Evolutionary conservation across 2,329 filamentous ascomycete genomes (phyloP).

Genomic region (Amauroascus niger): DNA sequence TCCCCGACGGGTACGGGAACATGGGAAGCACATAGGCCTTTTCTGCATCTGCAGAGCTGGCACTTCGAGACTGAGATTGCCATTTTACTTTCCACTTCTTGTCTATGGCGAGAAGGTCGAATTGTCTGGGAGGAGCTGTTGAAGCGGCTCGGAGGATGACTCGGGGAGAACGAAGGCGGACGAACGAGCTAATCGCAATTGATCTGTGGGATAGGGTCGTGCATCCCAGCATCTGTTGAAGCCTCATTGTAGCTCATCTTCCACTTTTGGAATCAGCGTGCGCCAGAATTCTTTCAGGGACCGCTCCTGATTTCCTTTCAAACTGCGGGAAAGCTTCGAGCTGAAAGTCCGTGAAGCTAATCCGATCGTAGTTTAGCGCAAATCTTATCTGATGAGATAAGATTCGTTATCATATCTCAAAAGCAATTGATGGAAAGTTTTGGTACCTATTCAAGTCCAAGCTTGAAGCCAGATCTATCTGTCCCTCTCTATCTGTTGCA

Average conservation of each 20-base stretch:
- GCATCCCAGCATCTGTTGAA: slow-evolving; percentile 2
- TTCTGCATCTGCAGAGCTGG: slow-evolving; percentile 16
- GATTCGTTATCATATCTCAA: neutral
- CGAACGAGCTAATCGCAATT: neutral
- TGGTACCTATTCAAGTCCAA: neutral
- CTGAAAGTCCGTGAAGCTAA: neutral
- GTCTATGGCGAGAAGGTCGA: slow-evolving; percentile 42
- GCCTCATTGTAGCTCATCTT: slow-evolving; percentile 9
- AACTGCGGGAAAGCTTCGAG: too few relatives aligned
- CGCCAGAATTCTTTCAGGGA: neutral
- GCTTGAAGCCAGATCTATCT: neutral
- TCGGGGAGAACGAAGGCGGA: neutral
- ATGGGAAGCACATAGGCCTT: slow-evolving; percentile 69
- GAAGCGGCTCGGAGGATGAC: slow-evolving; percentile 20
- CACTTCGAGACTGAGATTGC: slow-evolving; percentile 1
- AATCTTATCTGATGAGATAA: neutral
- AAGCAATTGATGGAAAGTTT: neutral
- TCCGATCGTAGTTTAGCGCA: neutral
- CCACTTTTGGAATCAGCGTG: too few relatives aligned
- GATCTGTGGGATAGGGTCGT: neutral
- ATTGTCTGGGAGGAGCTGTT: slow-evolving; percentile 19
- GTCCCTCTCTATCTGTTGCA: neutral
- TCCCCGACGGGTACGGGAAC: slow-evolving; percentile 88
- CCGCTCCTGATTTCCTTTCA: neutral
- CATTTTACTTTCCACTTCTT: slow-evolving; percentile 48